These are phyloP conservation scores for Lablab purpureus DNA, from an alignment of 306 rosid species.

Conservation along the genomic window DNA sequence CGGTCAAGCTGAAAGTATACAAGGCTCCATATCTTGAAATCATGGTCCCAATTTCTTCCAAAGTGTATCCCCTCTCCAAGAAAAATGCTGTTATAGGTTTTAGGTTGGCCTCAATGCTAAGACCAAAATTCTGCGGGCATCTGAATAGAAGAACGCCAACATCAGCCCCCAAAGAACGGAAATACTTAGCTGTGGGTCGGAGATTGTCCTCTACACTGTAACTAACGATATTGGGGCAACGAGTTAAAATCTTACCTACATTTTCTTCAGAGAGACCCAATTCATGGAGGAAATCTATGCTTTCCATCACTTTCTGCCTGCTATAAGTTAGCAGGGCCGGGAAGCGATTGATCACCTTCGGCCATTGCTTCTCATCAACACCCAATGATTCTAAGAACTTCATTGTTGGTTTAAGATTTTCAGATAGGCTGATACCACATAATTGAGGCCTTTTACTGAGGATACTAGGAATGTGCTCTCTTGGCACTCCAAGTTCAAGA, in stretches of 20 bases:
- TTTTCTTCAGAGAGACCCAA: constrained; percentile 73
- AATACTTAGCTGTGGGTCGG: constrained; percentile 81
- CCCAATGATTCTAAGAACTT: constrained; percentile 77
- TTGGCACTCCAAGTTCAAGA: constrained; percentile 85
- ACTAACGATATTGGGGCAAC: constrained; percentile 78
- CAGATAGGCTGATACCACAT: constrained; percentile 88
- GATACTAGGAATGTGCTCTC: constrained; percentile 69
- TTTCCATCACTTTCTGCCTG: constrained; percentile 72
- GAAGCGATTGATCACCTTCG: constrained; percentile 83
- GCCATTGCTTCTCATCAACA: constrained; percentile 91
- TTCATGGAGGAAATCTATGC: constrained; percentile 67
- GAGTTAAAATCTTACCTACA: constrained; percentile 84
- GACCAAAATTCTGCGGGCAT: constrained; percentile 80
- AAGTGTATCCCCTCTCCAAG: constrained; percentile 74
- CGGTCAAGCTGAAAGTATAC: constrained; percentile 75
- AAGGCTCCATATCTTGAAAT: constrained; percentile 79
- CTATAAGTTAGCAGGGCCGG: constrained; percentile 88
- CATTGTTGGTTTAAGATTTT: constrained; percentile 89
- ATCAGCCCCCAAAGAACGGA: constrained; percentile 79
- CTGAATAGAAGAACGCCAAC: constrained; percentile 71
- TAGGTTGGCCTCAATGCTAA: constrained; percentile 80
- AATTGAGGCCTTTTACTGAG: constrained; percentile 87
- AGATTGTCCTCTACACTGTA: constrained; percentile 88
- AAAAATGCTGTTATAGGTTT: constrained; percentile 85
- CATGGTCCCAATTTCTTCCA: constrained; percentile 81